These are phyloP conservation scores for Leishmania tropica DNA, from an alignment of 208 protist genomes.

Conservation along the genomic window DNA sequence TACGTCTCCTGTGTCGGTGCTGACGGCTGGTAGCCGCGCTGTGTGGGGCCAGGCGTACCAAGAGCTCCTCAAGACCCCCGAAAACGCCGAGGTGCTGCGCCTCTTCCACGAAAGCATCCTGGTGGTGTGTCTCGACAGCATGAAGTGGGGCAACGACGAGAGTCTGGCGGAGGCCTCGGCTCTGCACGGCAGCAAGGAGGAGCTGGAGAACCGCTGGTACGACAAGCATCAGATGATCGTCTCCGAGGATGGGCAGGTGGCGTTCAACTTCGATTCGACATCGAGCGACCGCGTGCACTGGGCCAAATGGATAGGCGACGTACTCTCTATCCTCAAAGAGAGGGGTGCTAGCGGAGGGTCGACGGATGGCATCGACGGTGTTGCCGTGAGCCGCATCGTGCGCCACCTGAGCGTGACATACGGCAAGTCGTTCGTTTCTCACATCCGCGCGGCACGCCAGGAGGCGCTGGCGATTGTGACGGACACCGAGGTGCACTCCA, in stretches of 20 bases:
- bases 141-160: conserved; percentile 46
- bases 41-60: conserved; percentile 82
- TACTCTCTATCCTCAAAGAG: conserved; percentile 44
- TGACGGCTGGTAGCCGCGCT: conserved; percentile 77
- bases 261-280: conserved; percentile 90
- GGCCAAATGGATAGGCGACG: conserved; percentile 79
- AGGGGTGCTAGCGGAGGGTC: conserved; percentile 9
- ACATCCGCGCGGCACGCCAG: conserved; percentile 77
- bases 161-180: conserved; percentile 51
- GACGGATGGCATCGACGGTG: conserved; percentile 38
- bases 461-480: conserved; percentile 67
- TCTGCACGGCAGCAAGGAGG: conserved; percentile 72
- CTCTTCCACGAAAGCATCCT: conserved; percentile 75
- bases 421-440: conserved; percentile 78
- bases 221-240: conserved; percentile 94
- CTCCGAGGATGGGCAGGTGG: conserved; percentile 78
- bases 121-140: conserved; percentile 80
- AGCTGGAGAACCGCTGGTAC: conserved; percentile 92
- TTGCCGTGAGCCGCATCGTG: conserved; percentile 38
- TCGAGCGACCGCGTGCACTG: conserved; percentile 82
- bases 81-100: conserved; percentile 72
- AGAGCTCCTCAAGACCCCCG: conserved; percentile 75
- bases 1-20: conserved; percentile 77
- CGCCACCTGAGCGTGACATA: conserved; percentile 74
- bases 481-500: conserved; percentile 61